Percentiles rank a stretch among this genome's conserved stretches.
Evolutionary conservation across 2,329 filamentous ascomycete genomes (phyloP).

Genomic region (Basipetospora sp.): DNA sequence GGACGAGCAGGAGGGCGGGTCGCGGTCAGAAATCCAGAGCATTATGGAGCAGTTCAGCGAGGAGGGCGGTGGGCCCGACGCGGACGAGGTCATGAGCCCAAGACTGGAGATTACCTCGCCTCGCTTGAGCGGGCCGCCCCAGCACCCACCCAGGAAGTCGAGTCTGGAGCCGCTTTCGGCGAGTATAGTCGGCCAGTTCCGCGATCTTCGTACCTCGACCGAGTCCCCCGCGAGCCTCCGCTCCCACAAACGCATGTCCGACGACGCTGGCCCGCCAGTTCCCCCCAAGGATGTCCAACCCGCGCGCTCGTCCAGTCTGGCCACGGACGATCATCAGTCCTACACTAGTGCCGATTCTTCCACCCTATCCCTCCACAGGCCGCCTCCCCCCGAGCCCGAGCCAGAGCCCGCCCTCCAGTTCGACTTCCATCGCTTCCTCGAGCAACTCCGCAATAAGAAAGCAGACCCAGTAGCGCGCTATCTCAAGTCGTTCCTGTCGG

Average conservation of each 20-base stretch:
- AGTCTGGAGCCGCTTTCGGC: slow-evolving; percentile 62
- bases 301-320: slow-evolving; percentile 11
- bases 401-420: slow-evolving; percentile 80
- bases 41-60: slow-evolving; percentile 95
- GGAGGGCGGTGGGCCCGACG: slow-evolving; percentile 53
- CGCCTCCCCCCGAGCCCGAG: slow-evolving; percentile 57
- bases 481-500: slow-evolving; percentile 79
- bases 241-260: slow-evolving; percentile 22
- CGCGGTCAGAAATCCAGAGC: slow-evolving; percentile 77
- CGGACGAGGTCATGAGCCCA: slow-evolving; percentile 84
- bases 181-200: slow-evolving; percentile 32
- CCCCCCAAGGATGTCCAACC: slow-evolving; percentile 42
- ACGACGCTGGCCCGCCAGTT: slow-evolving; percentile 40
- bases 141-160: slow-evolving; percentile 70
- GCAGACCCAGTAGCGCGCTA: slow-evolving; percentile 97
- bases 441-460: slow-evolving; percentile 87
- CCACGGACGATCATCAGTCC: slow-evolving; percentile 12
- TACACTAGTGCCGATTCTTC: slow-evolving; percentile 12
- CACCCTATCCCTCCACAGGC: slow-evolving; percentile 40
- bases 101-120: slow-evolving; percentile 71
- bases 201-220: slow-evolving; percentile 27
- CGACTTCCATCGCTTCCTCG: slow-evolving; percentile 92
- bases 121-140: slow-evolving; percentile 48
- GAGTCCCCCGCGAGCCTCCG: slow-evolving; percentile 22
- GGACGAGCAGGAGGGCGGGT: slow-evolving; percentile 52